Conservation (phyloP, 345 rosid genomes). For the Lepidium sativum region DNA sequence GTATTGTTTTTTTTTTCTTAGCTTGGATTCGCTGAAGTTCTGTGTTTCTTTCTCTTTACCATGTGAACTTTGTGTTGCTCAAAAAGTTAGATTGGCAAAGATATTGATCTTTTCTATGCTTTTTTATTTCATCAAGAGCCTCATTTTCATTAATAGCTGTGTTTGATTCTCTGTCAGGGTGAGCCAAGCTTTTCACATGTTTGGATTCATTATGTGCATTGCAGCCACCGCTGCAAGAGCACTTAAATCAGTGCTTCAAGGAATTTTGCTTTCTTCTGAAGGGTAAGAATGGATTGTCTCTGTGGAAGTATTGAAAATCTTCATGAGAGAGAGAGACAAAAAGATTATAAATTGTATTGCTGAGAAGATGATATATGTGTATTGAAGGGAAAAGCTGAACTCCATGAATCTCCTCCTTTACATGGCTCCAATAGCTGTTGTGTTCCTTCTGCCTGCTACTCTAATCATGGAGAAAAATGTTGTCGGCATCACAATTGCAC, state of each 20-base stretch:
- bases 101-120: neutral
- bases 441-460: slow-evolving; percentile 83
- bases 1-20: neutral
- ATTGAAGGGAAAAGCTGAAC: slow-evolving; percentile 90
- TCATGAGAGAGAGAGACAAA: no score
- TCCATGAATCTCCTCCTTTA: slow-evolving; percentile 96
- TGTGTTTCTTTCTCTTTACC: neutral
- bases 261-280: slow-evolving; percentile 95
- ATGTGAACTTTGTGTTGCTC: neutral
- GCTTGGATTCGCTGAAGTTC: neutral
- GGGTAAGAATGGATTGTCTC: slow-evolving; percentile 48
- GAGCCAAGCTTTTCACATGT: slow-evolving; percentile 97
- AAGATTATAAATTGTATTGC: neutral
- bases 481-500: slow-evolving; percentile 89
- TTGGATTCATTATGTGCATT: slow-evolving; percentile 90
- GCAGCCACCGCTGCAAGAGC: slow-evolving; percentile 98
- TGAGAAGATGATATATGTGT: slow-evolving; percentile 11
- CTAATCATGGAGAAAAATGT: slow-evolving; percentile 94
- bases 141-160: neutral
- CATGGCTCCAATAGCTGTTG: slow-evolving; percentile 99
- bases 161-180: slow-evolving; percentile 36
- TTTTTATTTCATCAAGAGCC: neutral
- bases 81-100: neutral
- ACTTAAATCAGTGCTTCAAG: slow-evolving; percentile 92
- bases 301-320: neutral